These are phyloP conservation scores for Fonsecaea monophora DNA, from an alignment of 2,329 filamentous ascomycete species.

Conservation along the genomic window DNA sequence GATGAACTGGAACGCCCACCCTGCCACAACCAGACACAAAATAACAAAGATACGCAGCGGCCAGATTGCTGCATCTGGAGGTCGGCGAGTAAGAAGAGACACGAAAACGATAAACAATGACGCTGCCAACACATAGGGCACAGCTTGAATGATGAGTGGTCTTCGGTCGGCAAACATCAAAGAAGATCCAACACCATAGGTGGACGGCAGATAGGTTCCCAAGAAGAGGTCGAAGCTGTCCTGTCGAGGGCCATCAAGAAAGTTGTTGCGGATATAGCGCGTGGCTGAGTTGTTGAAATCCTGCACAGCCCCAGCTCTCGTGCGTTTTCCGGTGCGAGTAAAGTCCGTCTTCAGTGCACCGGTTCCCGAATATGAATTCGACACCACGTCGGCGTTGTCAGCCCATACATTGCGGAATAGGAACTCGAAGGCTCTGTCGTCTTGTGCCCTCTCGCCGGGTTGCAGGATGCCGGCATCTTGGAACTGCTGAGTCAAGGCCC, in stretches of 20 bases:
- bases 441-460: slow-evolving; percentile 77
- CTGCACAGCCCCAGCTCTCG: slow-evolving; percentile 80
- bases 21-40: slow-evolving; percentile 74
- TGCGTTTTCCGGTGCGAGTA: slow-evolving; percentile 89
- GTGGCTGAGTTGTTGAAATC: slow-evolving; percentile 88
- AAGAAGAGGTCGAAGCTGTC: slow-evolving; percentile 96
- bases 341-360: slow-evolving; percentile 98
- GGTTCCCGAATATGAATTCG: slow-evolving; percentile 90
- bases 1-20: slow-evolving; percentile 79
- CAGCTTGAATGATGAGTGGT: slow-evolving; percentile 86
- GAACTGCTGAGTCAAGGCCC: slow-evolving; percentile 86
- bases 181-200: slow-evolving; percentile 71
- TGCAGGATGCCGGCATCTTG: slow-evolving; percentile 80
- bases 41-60: slow-evolving; percentile 82
- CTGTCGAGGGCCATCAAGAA: slow-evolving; percentile 88
- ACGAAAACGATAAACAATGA: slow-evolving; percentile 83
- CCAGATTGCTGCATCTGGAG: slow-evolving; percentile 77
- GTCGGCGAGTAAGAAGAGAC: slow-evolving; percentile 72
- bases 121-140: slow-evolving; percentile 88
- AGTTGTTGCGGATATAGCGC: slow-evolving; percentile 92
- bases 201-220: slow-evolving; percentile 79
- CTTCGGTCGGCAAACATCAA: slow-evolving; percentile 83
- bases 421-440: slow-evolving; percentile 82
- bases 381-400: slow-evolving; percentile 96
- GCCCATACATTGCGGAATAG: slow-evolving; percentile 98